These are phyloP conservation scores for Hippophae rhamnoides DNA, from an alignment of 306 rosid genomes.

Conservation along the genomic window DNA sequence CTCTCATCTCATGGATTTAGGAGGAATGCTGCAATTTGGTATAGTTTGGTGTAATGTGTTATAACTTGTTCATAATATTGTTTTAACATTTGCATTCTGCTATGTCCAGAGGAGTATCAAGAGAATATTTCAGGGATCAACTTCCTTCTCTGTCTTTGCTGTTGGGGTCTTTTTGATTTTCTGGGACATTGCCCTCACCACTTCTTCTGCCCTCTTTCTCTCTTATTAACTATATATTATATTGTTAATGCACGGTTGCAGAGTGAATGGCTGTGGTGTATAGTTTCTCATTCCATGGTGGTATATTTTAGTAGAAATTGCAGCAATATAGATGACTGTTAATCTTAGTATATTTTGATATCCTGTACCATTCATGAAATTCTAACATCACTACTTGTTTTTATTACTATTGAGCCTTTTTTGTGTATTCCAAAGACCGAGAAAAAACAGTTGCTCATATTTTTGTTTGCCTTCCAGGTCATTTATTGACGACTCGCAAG, in stretches of 20 bases:
- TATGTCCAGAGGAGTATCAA: not conserved
- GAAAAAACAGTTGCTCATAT: constrained; percentile 19
- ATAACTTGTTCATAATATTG: no score
- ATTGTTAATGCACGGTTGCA: not conserved
- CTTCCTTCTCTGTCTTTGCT: not conserved
- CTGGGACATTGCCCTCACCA: no score
- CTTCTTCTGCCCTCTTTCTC: not conserved
- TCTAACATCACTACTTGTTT: not conserved
- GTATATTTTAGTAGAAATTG: not conserved
- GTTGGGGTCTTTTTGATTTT: not conserved
- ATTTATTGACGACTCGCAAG: constrained; percentile 93
- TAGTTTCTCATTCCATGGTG: not conserved
- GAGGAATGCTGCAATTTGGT: no score
- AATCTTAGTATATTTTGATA: not conserved
- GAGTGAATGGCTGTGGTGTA: not conserved
- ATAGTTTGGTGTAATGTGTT: no score
- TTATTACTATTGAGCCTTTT: not conserved
- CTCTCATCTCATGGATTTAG: no score
- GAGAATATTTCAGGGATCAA: not conserved
- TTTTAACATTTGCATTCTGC: not conserved
- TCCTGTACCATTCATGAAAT: not conserved
- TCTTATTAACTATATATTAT: not conserved
- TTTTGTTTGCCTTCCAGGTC: constrained; percentile 49
- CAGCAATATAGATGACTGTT: not conserved
- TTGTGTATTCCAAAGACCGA: constrained; percentile 9